Evolutionary conservation across 495 filamentous ascomycete species (phyloP).

Genomic region (Chaetomium cochliodes): DNA sequence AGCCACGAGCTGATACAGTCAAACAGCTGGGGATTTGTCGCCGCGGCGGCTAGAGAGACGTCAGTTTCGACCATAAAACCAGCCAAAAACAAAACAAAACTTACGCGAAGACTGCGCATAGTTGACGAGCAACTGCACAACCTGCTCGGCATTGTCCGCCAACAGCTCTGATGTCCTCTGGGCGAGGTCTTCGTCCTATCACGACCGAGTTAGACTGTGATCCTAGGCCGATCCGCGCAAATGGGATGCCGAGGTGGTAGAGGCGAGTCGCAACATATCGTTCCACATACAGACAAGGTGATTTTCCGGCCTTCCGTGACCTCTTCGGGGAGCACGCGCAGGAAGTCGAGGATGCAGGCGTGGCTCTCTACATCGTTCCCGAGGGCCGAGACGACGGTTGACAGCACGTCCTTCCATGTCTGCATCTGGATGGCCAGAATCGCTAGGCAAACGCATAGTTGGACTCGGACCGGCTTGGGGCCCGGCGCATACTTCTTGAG

Average conservation of each 20-base stretch:
- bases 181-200: constrained; percentile 88
- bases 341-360: constrained; percentile 88
- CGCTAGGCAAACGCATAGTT: constrained; percentile 91
- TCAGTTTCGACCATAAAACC: constrained; percentile 5
- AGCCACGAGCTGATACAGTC: constrained; percentile 97
- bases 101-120: constrained; percentile 89
- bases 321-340: constrained; percentile 95
- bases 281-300: constrained; percentile 90
- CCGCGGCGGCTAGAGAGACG: constrained; percentile 53
- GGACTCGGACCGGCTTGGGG: constrained; percentile 86
- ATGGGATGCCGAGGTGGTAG: constrained; percentile 38
- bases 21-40: constrained; percentile 84
- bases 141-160: constrained; percentile 82
- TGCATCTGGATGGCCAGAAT: constrained; percentile 95
- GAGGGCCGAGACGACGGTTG: constrained; percentile 71
- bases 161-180: constrained; percentile 81
- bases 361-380: constrained; percentile 72
- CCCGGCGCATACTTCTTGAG: constrained; percentile 76
- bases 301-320: constrained; percentile 99
- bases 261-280: constrained; percentile 54
- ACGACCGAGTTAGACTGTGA: constrained; percentile 53
- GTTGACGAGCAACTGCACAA: constrained; percentile 78
- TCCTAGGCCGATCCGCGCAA: constrained; percentile 46
- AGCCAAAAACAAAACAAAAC: constrained; percentile 28
- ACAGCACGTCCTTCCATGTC: constrained; percentile 91